Conservation (phyloP, 768 basidiomycete genomes). For the Aureoboletus auriporus region DNA sequence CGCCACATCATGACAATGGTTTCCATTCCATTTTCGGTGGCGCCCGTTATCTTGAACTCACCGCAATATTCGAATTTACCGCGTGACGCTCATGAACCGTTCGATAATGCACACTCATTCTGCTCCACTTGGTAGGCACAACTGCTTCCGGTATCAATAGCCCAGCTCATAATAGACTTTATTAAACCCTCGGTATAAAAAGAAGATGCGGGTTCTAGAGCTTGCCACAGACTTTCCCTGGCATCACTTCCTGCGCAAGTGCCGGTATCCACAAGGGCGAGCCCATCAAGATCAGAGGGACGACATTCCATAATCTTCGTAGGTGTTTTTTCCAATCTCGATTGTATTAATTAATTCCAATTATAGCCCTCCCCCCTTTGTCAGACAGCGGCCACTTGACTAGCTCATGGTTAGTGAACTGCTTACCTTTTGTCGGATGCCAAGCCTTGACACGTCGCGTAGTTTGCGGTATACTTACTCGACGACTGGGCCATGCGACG, state of each 20-base stretch:
- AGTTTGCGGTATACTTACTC: conserved; percentile 44
- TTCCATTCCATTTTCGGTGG: no score
- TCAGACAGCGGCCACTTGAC: conserved; percentile 48
- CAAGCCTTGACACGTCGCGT: background rate
- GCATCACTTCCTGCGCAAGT: conserved; percentile 43
- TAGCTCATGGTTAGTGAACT: conserved; percentile 38
- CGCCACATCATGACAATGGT: no score
- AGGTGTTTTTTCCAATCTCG: conserved; percentile 13
- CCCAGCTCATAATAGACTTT: background rate
- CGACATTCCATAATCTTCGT: conserved; percentile 55
- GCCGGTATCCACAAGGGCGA: conserved; percentile 44
- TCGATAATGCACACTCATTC: no score
- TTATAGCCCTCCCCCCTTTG: conserved; percentile 50
- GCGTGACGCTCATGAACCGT: no score
- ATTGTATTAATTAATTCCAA: background rate
- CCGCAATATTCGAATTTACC: no score
- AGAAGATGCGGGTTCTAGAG: background rate
- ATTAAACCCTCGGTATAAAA: background rate
- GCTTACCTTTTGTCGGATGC: background rate
- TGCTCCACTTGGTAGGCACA: no score
- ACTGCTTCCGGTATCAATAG: background rate
- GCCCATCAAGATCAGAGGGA: conserved; percentile 50
- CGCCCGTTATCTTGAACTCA: no score
- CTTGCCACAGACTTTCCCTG: conserved; percentile 33
- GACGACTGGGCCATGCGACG: conserved; percentile 55